Base-by-base conservation (phyloP, 2,329 filamentous ascomycete genomes). In the Cercospora nicotianae region DNA sequence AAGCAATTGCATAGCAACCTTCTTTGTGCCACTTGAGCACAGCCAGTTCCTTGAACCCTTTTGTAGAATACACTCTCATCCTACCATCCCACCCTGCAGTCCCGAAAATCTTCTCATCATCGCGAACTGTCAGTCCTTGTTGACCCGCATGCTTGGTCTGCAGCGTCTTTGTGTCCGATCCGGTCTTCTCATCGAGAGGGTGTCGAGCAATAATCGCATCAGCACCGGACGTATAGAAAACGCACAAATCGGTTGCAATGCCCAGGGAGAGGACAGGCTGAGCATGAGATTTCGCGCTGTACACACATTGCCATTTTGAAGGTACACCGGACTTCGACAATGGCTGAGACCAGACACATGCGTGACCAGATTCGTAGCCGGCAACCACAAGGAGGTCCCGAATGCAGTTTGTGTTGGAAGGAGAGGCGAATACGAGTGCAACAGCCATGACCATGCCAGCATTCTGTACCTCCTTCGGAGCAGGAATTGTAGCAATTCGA, bases 1-100 rank as follows among this genome's bases (percentile, higher is more conserved):
- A 96, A 0, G 88, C 89, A 18, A 92, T 86, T 3, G 92, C 87
- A 80, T 95, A 97, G 71, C 92, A 94, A 1, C 94, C 94, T 33
- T 91, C 90, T 73, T 90, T 89, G 79, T 98, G 95, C 94, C 94
- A 98, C 79, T 96, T 96, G 70, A 98, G 81, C 64, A 97, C 93
- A 0, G 94, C 95, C 10, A 98, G 80, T 79, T 98, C 94, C 75
- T 90, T 91, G 83, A 98, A 85, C 1, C 30, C 31, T 33, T 42
- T 59, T 58, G 86, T 81, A 60, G 86, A 82, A 79, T 98, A 99
- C 1, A 98, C 89, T 8, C 95, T 85, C 1, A 94, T 83, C 59
- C 89, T 87, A 1, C 88, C 86, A 78, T 99, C 95, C 95, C 95
- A 99, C 3, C 95, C 95, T 0, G 92, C 94, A 0, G 94, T 98